Base-by-base conservation (phyloP, 2,329 filamentous ascomycete species). In the Neofusicoccum parvum region DNA sequence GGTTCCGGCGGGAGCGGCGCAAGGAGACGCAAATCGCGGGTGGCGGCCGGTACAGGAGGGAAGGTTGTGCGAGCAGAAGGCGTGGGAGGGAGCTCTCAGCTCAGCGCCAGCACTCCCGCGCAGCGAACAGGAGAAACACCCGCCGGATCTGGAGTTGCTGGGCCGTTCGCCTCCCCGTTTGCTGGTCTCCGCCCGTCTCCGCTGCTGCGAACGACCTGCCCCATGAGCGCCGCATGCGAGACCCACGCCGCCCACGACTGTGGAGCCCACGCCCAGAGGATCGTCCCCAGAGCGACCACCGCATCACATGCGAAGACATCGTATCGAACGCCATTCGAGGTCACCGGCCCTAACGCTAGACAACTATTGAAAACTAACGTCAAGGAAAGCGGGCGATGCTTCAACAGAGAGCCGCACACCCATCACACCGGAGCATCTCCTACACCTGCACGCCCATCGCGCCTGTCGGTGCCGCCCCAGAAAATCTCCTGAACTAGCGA, bases 1-100 rank as follows among this genome's bases (percentile, higher is more conserved):
- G 23, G 23, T 23, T 23, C 23, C 23, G 23, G 23, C 60, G 60
- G 60, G 60, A 64, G 49, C 45, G 49, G 60, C 60, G 48, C 60
- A 64, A 39, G 60, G 60, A 53, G 53, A 20, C 5, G 48, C 34
- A 48, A 64, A 50, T 49, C 32, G 27, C 20, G 17, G 34, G 9
- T 15, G 37, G 6, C 20, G 23, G 5, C 43, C 23, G 23, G 23
- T 5, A 32, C 0, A 14, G 46, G 20, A 11, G 11, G 23, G 43
- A 46, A 50, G 27, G 46, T 50, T 12, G 6, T 34, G 49, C 49
- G 49, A 34, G 14, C 5, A 27, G 36, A 36, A 14, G 17, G 23
- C 3, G 15, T 6, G 3, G 5, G 11, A 34, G 27, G 9, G 23
- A 32, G 5, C 5, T 7, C 27, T 5, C 27, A 1, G 27, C 27